A percentile compares a stretch with the other conserved stretches of the same genome.
These are phyloP conservation scores for Parastagonospora nodorum DNA, from an alignment of 2,329 filamentous ascomycete genomes.

Conservation along the genomic window DNA sequence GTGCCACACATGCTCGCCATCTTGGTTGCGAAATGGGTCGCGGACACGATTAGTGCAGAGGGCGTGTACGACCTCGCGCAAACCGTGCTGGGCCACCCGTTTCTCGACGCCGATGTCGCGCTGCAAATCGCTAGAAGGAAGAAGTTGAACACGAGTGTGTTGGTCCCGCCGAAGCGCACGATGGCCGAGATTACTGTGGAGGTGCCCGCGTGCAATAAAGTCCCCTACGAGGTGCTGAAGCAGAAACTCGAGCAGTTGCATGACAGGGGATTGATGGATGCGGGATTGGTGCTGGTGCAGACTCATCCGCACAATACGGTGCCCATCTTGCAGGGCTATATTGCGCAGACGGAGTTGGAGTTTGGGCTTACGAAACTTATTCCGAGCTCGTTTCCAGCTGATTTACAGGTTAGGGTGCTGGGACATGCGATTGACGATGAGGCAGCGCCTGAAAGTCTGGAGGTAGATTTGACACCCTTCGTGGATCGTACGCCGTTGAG, in stretches of 20 bases:
- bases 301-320: conserved; percentile 7
- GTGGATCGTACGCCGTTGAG: conserved; percentile 61
- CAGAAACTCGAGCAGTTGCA: conserved; percentile 56
- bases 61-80: conserved; percentile 66
- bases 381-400: conserved; percentile 14
- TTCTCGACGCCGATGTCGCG: conserved; percentile 60
- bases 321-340: conserved; percentile 59
- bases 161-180: conserved; percentile 59
- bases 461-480: conserved; percentile 55
- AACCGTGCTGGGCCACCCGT: conserved; percentile 62
- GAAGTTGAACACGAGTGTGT: conserved; percentile 49
- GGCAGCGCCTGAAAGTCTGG: conserved; percentile 13
- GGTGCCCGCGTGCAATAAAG: conserved; percentile 52
- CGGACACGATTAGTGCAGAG: conserved; percentile 59
- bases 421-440: conserved; percentile 41
- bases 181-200: conserved; percentile 62
- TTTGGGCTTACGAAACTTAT: conserved; percentile 52
- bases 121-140: conserved; percentile 49
- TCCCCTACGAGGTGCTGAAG: conserved; percentile 48
- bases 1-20: conserved; percentile 64
- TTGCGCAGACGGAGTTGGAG: conserved; percentile 60
- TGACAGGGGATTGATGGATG: conserved; percentile 60
- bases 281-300: conserved; percentile 62
- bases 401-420: conserved; percentile 47
- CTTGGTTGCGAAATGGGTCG: conserved; percentile 63